Conservation (phyloP, 805 yeast genomes). For the Ogataea pignaliae region DNA sequence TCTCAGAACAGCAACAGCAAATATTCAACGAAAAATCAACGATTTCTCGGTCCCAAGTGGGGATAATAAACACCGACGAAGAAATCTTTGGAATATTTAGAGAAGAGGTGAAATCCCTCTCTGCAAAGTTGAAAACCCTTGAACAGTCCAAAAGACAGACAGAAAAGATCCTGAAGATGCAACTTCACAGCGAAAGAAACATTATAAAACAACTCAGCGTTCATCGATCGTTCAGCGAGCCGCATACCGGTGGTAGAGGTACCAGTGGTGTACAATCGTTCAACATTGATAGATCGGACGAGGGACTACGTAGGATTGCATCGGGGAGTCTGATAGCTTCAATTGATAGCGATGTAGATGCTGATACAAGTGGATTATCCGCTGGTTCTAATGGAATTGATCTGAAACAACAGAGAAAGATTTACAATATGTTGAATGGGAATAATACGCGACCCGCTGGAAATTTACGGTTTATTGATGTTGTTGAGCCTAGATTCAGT, state of each 20-base stretch:
- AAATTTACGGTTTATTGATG: constrained; percentile 46
- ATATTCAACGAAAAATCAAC: neutral
- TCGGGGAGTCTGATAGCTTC: too few relatives aligned
- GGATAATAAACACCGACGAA: constrained; percentile 21
- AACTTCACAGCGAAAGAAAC: constrained; percentile 22
- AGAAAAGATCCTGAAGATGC: constrained; percentile 17
- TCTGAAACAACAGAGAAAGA: too few relatives aligned
- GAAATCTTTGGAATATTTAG: constrained; percentile 26
- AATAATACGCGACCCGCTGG: constrained; percentile 70
- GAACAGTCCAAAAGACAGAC: constrained; percentile 19
- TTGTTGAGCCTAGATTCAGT: constrained; percentile 19
- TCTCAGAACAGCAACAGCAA: neutral
- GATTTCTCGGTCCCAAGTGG: neutral
- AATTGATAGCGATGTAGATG: too few relatives aligned
- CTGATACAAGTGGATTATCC: constrained; percentile 1
- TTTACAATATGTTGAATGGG: neutral
- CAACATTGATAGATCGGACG: too few relatives aligned
- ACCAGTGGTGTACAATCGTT: constrained; percentile 5
- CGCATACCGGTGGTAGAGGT: constrained; percentile 4
- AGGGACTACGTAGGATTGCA: too few relatives aligned
- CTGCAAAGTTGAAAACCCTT: constrained; percentile 16
- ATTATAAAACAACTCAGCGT: constrained; percentile 18
- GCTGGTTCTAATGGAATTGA: constrained; percentile 36
- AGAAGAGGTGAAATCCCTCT: constrained; percentile 25
- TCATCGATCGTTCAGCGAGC: constrained; percentile 13